Percentiles rank a stretch among this genome's conserved stretches.
Evolutionary conservation across 2,329 filamentous ascomycete genomes (phyloP).

Genomic region (Aureobasidium pullulans): DNA sequence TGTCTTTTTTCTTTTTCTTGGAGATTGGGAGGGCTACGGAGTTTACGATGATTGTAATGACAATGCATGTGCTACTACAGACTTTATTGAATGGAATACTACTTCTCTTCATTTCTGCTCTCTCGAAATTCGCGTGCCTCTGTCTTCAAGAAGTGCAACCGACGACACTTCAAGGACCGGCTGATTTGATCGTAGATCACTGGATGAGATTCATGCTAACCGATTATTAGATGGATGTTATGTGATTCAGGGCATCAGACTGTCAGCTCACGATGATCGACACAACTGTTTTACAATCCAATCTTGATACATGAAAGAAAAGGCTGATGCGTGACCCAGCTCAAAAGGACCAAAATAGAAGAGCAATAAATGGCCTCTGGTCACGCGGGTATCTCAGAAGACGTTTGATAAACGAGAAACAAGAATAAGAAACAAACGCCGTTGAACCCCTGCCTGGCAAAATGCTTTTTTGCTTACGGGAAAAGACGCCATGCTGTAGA

Average conservation of each 20-base stretch:
- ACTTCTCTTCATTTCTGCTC: neutral
- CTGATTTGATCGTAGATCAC: too few species aligned
- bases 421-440: neutral
- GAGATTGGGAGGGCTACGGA: neutral
- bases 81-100: neutral
- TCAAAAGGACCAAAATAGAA: neutral
- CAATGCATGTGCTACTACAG: constrained; percentile 4
- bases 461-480: neutral
- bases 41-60: constrained; percentile 4
- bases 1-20: neutral
- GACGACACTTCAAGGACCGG: too few species aligned
- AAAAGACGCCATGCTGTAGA: constrained; percentile 3
- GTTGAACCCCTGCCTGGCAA: neutral
- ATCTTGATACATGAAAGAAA: neutral
- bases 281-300: neutral
- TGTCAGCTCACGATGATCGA: neutral
- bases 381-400: constrained; percentile 12
- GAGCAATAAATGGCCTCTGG: neutral
- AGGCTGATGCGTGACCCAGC: constrained; percentile 4
- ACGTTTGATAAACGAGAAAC: neutral
- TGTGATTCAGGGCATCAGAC: neutral
- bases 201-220: too few species aligned
- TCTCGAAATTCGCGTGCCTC: neutral
- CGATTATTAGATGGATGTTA: too few species aligned
- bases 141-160: too few species aligned